Evolutionary conservation across 2,329 filamentous ascomycete species (phyloP).

Genomic region (Orbilia oligospora): DNA sequence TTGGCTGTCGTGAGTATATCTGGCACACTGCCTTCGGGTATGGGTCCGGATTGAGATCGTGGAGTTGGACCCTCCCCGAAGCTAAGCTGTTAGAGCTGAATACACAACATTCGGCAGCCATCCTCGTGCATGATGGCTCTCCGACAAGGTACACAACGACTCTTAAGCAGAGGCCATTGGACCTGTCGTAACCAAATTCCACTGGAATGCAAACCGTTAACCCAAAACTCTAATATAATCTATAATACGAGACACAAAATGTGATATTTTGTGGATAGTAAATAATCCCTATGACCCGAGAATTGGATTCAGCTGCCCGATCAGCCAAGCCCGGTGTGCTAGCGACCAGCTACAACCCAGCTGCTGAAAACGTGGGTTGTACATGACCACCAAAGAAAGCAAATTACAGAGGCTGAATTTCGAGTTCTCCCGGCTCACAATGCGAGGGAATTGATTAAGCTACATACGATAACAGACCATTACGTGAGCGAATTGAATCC

Average conservation of each 20-base stretch:
- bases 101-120: not conserved
- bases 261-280: not conserved
- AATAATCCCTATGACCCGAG: not conserved
- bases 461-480: not conserved
- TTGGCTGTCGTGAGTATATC: not conserved
- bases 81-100: slow-evolving; percentile 1
- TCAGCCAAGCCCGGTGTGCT: not conserved
- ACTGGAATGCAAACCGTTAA: not conserved
- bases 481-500: not conserved
- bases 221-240: not conserved
- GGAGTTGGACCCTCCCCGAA: not conserved
- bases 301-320: not conserved
- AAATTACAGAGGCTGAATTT: slow-evolving; percentile 3
- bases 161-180: not conserved
- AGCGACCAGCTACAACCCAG: not conserved
- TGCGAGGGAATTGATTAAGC: not conserved
- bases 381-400: not conserved
- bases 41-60: not conserved
- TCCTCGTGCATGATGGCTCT: not conserved
- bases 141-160: not conserved
- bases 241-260: not conserved
- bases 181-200: not conserved
- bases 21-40: not conserved
- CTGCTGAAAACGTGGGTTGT: not conserved
- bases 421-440: not conserved